Percentiles rank a stretch among this genome's conserved stretches.
Conservation (phyloP, 2,329 filamentous ascomycete species). For the Alternaria panax region DNA sequence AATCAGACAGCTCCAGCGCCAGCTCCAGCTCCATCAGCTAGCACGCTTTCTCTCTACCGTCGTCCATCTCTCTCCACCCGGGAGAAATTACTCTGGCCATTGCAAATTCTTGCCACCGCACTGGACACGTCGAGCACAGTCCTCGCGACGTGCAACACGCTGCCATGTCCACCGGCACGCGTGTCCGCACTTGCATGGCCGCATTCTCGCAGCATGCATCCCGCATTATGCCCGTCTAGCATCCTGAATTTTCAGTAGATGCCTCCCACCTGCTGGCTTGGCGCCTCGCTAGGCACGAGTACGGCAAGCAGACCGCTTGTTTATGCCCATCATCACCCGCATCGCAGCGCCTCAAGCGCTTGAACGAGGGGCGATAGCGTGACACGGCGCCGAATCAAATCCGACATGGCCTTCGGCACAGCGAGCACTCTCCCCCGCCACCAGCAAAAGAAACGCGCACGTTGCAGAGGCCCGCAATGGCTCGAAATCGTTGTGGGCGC, state of each 20-base stretch:
- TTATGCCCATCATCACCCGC: constrained; percentile 31
- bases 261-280: constrained; percentile 28
- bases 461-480: constrained; percentile 16
- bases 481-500: constrained; percentile 8
- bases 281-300: constrained; percentile 21
- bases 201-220: constrained; percentile 12
- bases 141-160: constrained; percentile 14
- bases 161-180: constrained; percentile 15
- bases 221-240: constrained; percentile 24
- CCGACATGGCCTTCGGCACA: background rate
- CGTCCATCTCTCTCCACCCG: constrained; percentile 22
- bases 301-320: constrained; percentile 42
- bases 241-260: constrained; percentile 30
- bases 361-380: background rate
- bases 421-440: background rate
- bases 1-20: constrained; percentile 23
- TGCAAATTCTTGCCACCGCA: constrained; percentile 32
- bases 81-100: constrained; percentile 17
- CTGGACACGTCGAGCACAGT: constrained; percentile 27
- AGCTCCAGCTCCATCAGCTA: constrained; percentile 26
- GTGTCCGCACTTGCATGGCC: constrained; percentile 1
- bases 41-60: constrained; percentile 12
- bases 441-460: background rate
- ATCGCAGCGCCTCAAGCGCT: constrained; percentile 19
- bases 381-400: background rate